Conservation (phyloP, 768 basidiomycete genomes). For the Boletus rubroflammeus region DNA sequence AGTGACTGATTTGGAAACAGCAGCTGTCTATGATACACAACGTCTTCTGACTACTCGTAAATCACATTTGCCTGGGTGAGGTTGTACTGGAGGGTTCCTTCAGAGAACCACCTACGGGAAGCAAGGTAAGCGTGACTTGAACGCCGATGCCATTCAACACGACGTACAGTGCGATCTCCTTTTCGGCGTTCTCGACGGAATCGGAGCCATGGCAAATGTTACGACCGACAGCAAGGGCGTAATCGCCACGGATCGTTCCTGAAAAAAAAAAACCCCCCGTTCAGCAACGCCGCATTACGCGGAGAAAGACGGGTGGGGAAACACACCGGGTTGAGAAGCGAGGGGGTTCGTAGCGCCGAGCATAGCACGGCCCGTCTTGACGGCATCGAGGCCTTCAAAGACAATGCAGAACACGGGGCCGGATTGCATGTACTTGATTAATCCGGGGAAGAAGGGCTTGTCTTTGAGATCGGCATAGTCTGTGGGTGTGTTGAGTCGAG, state of each 20-base stretch:
- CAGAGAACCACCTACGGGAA: constrained; percentile 80
- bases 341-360: constrained; percentile 97
- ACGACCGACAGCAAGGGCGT: constrained; percentile 88
- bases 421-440: constrained; percentile 94
- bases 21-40: constrained; percentile 25
- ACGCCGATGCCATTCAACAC: background rate
- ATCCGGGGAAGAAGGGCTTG: constrained; percentile 93
- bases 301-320: background rate
- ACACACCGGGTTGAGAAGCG: constrained; percentile 75
- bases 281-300: constrained; percentile 4
- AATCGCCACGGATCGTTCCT: constrained; percentile 97
- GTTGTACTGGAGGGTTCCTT: constrained; percentile 71
- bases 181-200: constrained; percentile 83
- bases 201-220: constrained; percentile 94
- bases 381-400: constrained; percentile 91
- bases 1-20: background rate
- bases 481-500: constrained; percentile 25
- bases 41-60: constrained; percentile 57
- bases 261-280: background rate
- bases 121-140: constrained; percentile 3
- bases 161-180: constrained; percentile 89
- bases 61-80: constrained; percentile 67
- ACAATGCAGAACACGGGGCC: constrained; percentile 97
- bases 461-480: constrained; percentile 95
- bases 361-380: constrained; percentile 95